Conservation (phyloP, 2,329 filamentous ascomycete genomes). For the Grosmannia clavigera region DNA sequence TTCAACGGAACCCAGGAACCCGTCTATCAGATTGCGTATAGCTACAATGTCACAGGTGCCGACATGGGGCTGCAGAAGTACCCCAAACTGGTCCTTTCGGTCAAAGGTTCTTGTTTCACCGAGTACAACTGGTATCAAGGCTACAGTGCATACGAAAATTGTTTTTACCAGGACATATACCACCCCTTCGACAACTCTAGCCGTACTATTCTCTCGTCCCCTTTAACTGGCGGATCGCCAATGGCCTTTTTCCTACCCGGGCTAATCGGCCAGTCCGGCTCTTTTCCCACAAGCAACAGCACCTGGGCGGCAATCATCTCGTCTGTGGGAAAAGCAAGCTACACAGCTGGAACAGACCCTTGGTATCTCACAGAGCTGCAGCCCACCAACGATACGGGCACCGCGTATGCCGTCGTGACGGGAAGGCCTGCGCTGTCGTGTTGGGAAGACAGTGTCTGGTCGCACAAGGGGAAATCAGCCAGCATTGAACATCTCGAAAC, state of each 20-base stretch:
- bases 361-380: constrained; percentile 13
- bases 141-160: not conserved
- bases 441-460: constrained; percentile 17
- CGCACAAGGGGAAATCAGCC: constrained; percentile 10
- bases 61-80: constrained; percentile 16
- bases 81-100: constrained; percentile 12
- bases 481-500: constrained; percentile 8
- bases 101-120: constrained; percentile 15
- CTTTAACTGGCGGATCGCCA: not conserved
- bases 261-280: not conserved
- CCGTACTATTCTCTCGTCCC: not conserved
- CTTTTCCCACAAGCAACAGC: constrained; percentile 9
- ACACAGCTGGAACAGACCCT: constrained; percentile 12
- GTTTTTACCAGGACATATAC: not conserved
- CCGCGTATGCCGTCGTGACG: constrained; percentile 9
- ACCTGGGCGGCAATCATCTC: constrained; percentile 16
- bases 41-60: constrained; percentile 13
- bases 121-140: constrained; percentile 14
- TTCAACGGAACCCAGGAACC: constrained; percentile 4
- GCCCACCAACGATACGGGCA: not conserved
- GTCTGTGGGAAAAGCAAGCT: constrained; percentile 14
- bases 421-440: constrained; percentile 13
- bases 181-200: not conserved
- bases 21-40: constrained; percentile 12
- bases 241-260: not conserved